Evolutionary conservation across 1,284 basidiomycete genomes (phyloP).

Genomic region (Xerocomus nothofagi): DNA sequence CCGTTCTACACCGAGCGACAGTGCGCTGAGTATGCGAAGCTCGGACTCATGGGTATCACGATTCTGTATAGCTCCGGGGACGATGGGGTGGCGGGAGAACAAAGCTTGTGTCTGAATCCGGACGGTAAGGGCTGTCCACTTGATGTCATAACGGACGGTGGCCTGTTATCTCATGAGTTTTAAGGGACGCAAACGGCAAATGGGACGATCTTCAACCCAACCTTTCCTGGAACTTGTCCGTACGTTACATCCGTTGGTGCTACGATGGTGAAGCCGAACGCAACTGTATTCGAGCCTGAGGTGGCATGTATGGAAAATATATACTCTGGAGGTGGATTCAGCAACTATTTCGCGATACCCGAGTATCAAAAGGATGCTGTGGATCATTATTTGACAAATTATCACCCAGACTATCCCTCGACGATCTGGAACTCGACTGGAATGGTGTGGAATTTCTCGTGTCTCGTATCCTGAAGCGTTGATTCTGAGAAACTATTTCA

Average conservation of each 20-base stretch:
- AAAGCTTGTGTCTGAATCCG: conserved; percentile 41
- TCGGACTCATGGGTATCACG: conserved; percentile 48
- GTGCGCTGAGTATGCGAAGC: conserved; percentile 56
- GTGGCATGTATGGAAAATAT: conserved; percentile 31
- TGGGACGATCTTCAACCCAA: conserved; percentile 48
- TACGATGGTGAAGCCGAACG: conserved; percentile 41
- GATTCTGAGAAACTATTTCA: neutral
- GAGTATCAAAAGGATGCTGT: conserved; percentile 38
- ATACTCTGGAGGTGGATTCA: conserved; percentile 47
- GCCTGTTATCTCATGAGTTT: neutral
- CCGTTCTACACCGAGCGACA: conserved; percentile 49
- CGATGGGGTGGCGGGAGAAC: conserved; percentile 47
- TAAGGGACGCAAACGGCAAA: conserved; percentile 1
- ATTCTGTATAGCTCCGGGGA: conserved; percentile 53
- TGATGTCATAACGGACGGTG: neutral
- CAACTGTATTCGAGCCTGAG: conserved; percentile 34
- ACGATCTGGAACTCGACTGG: conserved; percentile 49
- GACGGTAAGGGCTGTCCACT: conserved; percentile 29
- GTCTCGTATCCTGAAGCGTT: neutral
- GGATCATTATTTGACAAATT: conserved; percentile 18
- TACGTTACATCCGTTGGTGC: conserved; percentile 50
- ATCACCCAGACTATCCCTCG: conserved; percentile 31
- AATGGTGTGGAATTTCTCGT: neutral
- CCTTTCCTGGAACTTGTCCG: conserved; percentile 46
- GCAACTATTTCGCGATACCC: conserved; percentile 40